Percentiles rank a stretch among this genome's conserved stretches.
Evolutionary conservation across 768 basidiomycete species (phyloP).

Genomic region (Boletus coccyginus): DNA sequence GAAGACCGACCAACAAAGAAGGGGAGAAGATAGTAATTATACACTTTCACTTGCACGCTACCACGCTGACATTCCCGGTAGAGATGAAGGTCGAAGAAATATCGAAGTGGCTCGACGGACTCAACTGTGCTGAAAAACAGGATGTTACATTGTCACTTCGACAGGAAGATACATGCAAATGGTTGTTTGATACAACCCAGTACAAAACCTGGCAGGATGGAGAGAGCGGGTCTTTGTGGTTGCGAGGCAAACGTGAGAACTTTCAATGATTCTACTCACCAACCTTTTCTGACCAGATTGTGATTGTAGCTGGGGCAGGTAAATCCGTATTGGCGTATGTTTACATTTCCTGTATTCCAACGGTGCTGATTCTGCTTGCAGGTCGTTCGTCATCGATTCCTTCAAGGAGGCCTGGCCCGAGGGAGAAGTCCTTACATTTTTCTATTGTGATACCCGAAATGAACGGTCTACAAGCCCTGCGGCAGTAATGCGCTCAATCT

Average conservation of each 20-base stretch:
- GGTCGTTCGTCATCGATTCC: background rate
- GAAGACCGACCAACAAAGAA: background rate
- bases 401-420: background rate
- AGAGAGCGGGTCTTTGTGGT: background rate
- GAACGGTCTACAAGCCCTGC: background rate
- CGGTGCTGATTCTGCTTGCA: background rate
- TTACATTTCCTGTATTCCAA: background rate
- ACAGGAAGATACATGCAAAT: background rate
- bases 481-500: background rate
- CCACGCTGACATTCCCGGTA: background rate
- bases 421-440: background rate
- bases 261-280: too few species aligned
- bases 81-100: background rate
- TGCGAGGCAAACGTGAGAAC: background rate
- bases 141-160: background rate
- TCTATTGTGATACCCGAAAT: background rate
- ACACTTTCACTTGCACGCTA: background rate
- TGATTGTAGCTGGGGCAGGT: background rate
- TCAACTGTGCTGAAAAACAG: background rate
- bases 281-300: background rate
- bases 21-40: background rate
- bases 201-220: background rate
- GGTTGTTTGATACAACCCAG: background rate
- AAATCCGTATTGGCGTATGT: conserved; percentile 1
- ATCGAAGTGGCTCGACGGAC: background rate